A percentile compares a stretch with the other conserved stretches of the same genome.
These are phyloP conservation scores for Phaseolus coccineus DNA, from an alignment of 331 rosid species.

Conservation along the genomic window DNA sequence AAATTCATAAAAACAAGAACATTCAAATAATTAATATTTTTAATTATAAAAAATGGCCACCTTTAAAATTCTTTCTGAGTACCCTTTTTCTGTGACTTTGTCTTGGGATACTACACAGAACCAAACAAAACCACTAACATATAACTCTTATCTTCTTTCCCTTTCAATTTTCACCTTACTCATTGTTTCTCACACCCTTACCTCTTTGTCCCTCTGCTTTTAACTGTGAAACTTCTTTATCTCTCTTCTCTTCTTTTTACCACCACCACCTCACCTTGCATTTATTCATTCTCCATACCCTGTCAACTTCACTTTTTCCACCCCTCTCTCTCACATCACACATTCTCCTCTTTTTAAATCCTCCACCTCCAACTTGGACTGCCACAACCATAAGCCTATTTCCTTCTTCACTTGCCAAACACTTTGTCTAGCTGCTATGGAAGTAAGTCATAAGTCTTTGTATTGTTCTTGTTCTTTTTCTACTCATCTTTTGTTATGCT, in stretches of 20 bases:
- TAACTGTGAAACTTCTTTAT: slow-evolving; percentile 56
- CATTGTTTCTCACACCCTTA: slow-evolving; percentile 39
- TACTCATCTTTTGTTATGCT: background rate
- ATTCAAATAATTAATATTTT: background rate
- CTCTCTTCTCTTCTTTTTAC: slow-evolving; percentile 49
- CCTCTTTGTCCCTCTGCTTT: slow-evolving; percentile 68
- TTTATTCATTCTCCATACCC: slow-evolving; percentile 41
- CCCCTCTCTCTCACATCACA: slow-evolving; percentile 35
- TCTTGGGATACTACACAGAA: slow-evolving; percentile 5
- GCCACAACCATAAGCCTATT: slow-evolving; percentile 7
- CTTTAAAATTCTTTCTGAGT: background rate
- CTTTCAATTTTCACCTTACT: slow-evolving; percentile 21
- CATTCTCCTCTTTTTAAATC: slow-evolving; percentile 42
- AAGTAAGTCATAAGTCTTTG: slow-evolving; percentile 43
- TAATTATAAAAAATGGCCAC: background rate
- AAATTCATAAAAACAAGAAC: background rate
- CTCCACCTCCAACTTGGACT: slow-evolving; percentile 49
- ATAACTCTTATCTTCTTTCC: background rate
- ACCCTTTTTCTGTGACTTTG: background rate
- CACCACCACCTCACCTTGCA: slow-evolving; percentile 31
- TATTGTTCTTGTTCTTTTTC: background rate
- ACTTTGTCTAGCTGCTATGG: slow-evolving; percentile 43
- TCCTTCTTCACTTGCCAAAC: background rate
- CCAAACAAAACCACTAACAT: background rate
- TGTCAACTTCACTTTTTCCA: slow-evolving; percentile 31